Percentiles rank a stretch among this genome's conserved stretches.
phyloP scores from a whole-genome alignment of 306 rosid genomes.

The Vigna nakashimae region DNA sequence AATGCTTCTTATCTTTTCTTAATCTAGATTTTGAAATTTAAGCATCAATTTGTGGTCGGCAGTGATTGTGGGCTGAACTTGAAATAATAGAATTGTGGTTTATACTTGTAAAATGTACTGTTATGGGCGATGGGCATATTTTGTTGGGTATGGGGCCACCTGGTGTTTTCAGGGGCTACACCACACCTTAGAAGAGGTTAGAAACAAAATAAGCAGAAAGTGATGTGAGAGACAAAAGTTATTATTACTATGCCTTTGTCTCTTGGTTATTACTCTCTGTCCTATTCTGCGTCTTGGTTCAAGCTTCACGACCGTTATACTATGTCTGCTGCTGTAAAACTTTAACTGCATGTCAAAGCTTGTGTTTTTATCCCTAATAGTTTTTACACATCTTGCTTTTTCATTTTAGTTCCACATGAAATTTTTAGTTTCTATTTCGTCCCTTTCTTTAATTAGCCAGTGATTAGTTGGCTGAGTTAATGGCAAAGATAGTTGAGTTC shows the following conservation, averaged over 20 bases:
- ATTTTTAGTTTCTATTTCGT: no score
- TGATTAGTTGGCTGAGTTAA: no score
- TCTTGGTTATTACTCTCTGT: slow-evolving; percentile 27
- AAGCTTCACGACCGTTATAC: background rate
- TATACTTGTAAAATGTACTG: background rate
- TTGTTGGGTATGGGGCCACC: slow-evolving; percentile 32
- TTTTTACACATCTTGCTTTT: no score
- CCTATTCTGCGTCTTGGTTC: background rate
- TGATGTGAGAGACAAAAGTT: slow-evolving; percentile 36
- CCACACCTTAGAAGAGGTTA: background rate
- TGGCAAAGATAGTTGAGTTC: no score
- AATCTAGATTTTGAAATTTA: slow-evolving; percentile 32
- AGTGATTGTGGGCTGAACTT: background rate
- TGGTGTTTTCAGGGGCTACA: background rate
- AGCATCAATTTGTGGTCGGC: background rate
- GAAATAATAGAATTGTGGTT: no score
- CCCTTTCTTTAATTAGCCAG: no score
- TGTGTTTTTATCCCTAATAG: no score
- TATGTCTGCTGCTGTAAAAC: slow-evolving; percentile 20
- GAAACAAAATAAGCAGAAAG: slow-evolving; percentile 19
- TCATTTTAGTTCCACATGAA: no score
- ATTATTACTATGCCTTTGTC: slow-evolving; percentile 44
- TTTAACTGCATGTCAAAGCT: no score
- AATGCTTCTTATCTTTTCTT: background rate
- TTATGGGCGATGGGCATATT: slow-evolving; percentile 27